Base-by-base conservation (phyloP, 2,329 filamentous ascomycete genomes). In the Penicillium carneum region DNA sequence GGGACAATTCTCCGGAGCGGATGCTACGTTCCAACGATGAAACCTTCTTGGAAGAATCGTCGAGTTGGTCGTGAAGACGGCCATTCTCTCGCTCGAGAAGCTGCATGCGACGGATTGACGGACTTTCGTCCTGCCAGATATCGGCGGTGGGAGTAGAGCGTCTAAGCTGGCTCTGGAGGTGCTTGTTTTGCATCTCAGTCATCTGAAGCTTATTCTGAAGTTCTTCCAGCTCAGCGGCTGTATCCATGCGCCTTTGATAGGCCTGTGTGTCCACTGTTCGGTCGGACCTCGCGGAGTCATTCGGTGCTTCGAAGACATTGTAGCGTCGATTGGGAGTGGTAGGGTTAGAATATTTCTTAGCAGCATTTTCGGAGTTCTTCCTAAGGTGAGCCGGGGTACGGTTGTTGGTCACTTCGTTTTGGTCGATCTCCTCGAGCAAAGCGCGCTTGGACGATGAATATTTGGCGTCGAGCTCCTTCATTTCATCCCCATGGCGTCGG, bases 151-250 rank as follows among this genome's bases (percentile, higher is more conserved):
- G 87, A 0, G 87, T 88, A 10, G 81, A 81, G 48, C 90, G 87
- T 41, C 94, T 90, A 43, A 97, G 81, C 74, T 97, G 93, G 72
- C 87, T 93, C 74, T 97, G 91, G 6, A 98, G 86, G 72, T 98
- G 93, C 36, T 91, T 88, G 77, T 97, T 97, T 70, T 96, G 91
- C 92, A 98, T 97, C 77, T 97, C 90, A 4, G 90, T 89, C 75
- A 98, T 87, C 73, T 98, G 94, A 53, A 98, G 85, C 75, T 97
- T 92, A 74, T 96, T 97, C 75, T 97, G 94, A 29, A 97, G 84
- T 76, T 96, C 89, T 75, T 98, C 94, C 12, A 97, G 84, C 71
- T 98, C 93, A 3, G 92, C 87, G 72, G 93, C 95, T 62, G 96
- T 82, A 74, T 98, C 94, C 88, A 96, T 94, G 41, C 90, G 89